phyloP scores from a whole-genome alignment of 768 basidiomycete genomes.

The Botryobasidium botryosum region DNA sequence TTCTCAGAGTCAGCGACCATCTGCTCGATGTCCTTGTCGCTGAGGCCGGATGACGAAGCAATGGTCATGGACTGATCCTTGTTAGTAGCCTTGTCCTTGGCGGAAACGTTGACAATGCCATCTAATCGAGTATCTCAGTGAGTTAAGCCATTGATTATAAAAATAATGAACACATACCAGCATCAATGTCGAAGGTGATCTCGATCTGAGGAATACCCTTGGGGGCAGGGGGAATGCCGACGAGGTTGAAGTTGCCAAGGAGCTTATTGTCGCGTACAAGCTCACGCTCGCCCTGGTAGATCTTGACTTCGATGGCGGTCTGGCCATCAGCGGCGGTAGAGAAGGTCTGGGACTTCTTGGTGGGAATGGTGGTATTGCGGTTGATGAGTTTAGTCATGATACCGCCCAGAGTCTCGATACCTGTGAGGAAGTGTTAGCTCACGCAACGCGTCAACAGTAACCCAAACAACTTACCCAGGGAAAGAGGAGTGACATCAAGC shows the following conservation, averaged over 20 bases:
- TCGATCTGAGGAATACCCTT: constrained; percentile 75
- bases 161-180: constrained; percentile 34
- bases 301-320: constrained; percentile 99
- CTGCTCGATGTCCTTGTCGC: constrained; percentile 89
- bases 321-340: constrained; percentile 98
- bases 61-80: constrained; percentile 97
- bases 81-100: constrained; percentile 64
- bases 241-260: constrained; percentile 98
- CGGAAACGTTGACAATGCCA: constrained; percentile 93
- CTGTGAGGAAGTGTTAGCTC: constrained; percentile 17
- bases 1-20: constrained; percentile 94
- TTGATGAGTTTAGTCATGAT: constrained; percentile 99
- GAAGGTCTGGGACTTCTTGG: constrained; percentile 98
- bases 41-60: constrained; percentile 90
- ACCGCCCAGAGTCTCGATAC: constrained; percentile 93
- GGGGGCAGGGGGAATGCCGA: constrained; percentile 82
- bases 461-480: constrained; percentile 61
- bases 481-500: constrained; percentile 90
- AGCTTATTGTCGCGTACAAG: constrained; percentile 97
- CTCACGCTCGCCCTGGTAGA: constrained; percentile 99
- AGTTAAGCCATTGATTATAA: background rate
- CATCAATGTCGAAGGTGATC: constrained; percentile 93
- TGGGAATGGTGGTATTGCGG: constrained; percentile 98
- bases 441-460: background rate
- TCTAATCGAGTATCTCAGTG: constrained; percentile 27